A percentile compares a stretch with the other conserved stretches of the same genome.
phyloP scores from a whole-genome alignment of 2,329 filamentous ascomycete genomes.

The Ophiosphaerella herpotricha region DNA sequence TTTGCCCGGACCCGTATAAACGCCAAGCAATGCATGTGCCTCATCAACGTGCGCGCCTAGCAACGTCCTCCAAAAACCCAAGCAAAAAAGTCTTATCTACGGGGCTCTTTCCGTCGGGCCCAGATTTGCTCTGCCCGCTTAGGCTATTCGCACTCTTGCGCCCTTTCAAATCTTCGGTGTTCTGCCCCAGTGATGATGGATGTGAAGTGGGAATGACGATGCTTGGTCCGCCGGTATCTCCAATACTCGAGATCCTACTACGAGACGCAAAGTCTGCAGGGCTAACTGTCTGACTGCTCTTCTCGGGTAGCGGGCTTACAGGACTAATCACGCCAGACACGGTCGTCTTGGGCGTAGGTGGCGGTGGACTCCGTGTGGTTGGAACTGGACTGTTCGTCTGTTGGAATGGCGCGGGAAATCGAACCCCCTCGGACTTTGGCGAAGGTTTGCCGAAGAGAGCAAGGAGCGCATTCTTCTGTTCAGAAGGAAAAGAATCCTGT shows the following conservation, averaged over 20 bases:
- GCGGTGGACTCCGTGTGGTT: constrained; percentile 23
- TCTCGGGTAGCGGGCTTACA: constrained; percentile 42
- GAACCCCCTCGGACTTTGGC: constrained; percentile 13
- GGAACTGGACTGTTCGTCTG: constrained; percentile 25
- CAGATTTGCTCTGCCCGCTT: constrained; percentile 8
- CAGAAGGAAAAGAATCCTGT: constrained; percentile 31
- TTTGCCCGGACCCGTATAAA: neutral
- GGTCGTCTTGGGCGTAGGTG: constrained; percentile 34
- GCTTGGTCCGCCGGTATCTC: constrained; percentile 26
- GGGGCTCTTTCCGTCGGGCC: constrained; percentile 48
- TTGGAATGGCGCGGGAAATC: constrained; percentile 15
- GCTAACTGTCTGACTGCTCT: constrained; percentile 28
- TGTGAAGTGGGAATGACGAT: constrained; percentile 24
- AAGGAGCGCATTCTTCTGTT: constrained; percentile 43
- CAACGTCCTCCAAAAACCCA: constrained; percentile 68
- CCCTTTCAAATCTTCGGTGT: constrained; percentile 5
- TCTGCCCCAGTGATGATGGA: constrained; percentile 7
- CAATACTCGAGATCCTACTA: constrained; percentile 43
- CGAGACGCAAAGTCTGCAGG: constrained; percentile 34
- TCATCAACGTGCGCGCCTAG: constrained; percentile 32
- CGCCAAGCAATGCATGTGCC: constrained; percentile 4
- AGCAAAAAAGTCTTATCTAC: constrained; percentile 77
- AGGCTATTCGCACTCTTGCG: constrained; percentile 4
- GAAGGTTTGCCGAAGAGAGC: constrained; percentile 42
- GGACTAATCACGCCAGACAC: constrained; percentile 46